A percentile compares a stretch with the other conserved stretches of the same genome.
Evolutionary conservation across 805 yeast species (phyloP).

Genomic region (Starmerella sp.): DNA sequence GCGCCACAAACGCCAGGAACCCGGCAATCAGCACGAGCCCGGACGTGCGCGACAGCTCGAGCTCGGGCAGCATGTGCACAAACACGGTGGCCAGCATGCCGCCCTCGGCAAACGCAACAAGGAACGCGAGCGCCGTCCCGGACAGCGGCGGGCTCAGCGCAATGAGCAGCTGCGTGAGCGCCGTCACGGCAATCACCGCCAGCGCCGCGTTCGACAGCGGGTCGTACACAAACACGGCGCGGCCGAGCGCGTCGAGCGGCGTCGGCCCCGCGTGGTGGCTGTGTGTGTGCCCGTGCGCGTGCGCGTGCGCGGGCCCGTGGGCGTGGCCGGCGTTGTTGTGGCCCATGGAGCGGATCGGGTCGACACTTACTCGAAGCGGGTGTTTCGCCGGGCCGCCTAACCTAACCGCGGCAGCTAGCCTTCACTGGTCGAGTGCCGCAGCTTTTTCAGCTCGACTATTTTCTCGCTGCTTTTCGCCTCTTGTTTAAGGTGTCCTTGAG

Average conservation of each 20-base stretch:
- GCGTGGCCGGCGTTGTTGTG: background rate
- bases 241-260: background rate
- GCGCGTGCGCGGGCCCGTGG: background rate
- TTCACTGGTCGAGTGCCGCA: no score
- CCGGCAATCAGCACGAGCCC: slow-evolving; percentile 53
- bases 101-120: slow-evolving; percentile 67
- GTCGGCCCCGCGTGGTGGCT: no score
- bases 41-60: slow-evolving; percentile 37
- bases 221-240: slow-evolving; percentile 9
- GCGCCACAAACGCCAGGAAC: slow-evolving; percentile 44
- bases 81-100: slow-evolving; percentile 67
- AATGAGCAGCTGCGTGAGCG: slow-evolving; percentile 15
- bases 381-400: no score
- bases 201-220: slow-evolving; percentile 15
- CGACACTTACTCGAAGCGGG: no score
- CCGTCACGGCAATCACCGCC: slow-evolving; percentile 14
- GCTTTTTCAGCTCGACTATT: no score
- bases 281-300: background rate
- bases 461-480: no score
- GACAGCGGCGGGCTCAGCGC: slow-evolving; percentile 29
- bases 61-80: slow-evolving; percentile 54
- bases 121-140: slow-evolving; percentile 39
- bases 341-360: no score
- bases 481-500: no score
- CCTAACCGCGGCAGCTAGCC: no score